These are phyloP conservation scores for Hypericum perforatum DNA, from an alignment of 345 rosid genomes.

Conservation along the genomic window DNA sequence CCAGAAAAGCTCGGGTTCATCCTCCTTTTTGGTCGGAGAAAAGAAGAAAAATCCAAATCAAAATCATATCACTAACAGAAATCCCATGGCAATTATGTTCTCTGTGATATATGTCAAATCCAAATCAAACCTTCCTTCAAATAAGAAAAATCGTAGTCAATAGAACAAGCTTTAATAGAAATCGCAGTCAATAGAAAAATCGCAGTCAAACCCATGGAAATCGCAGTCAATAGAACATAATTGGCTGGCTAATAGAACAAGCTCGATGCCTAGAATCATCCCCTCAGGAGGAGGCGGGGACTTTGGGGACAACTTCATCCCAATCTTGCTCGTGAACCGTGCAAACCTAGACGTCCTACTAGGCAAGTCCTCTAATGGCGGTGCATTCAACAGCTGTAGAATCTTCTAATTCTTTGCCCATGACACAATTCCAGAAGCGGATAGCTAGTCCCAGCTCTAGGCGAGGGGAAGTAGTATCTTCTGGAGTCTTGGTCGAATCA, in stretches of 20 bases:
- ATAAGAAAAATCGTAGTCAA: slow-evolving; percentile 4
- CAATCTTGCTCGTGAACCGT: slow-evolving; percentile 65
- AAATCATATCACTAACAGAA: slow-evolving; percentile 91
- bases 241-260: not conserved
- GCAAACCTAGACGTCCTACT: slow-evolving; percentile 49
- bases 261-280: not conserved
- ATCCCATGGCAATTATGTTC: slow-evolving; percentile 90
- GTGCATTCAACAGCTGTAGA: slow-evolving; percentile 52
- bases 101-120: slow-evolving; percentile 80
- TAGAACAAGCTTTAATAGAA: no score
- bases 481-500: no score
- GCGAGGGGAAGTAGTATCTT: no score
- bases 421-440: slow-evolving; percentile 48
- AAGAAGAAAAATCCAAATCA: no score
- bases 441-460: slow-evolving; percentile 41
- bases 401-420: slow-evolving; percentile 72
- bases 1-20: no score
- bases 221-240: not conserved
- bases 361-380: slow-evolving; percentile 34
- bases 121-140: slow-evolving; percentile 79
- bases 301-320: slow-evolving; percentile 57
- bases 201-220: no score
- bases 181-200: no score
- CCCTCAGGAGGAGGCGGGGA: slow-evolving; percentile 46
- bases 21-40: no score